phyloP scores from a whole-genome alignment of 805 yeast species.

The Ogataea ganodermae region DNA sequence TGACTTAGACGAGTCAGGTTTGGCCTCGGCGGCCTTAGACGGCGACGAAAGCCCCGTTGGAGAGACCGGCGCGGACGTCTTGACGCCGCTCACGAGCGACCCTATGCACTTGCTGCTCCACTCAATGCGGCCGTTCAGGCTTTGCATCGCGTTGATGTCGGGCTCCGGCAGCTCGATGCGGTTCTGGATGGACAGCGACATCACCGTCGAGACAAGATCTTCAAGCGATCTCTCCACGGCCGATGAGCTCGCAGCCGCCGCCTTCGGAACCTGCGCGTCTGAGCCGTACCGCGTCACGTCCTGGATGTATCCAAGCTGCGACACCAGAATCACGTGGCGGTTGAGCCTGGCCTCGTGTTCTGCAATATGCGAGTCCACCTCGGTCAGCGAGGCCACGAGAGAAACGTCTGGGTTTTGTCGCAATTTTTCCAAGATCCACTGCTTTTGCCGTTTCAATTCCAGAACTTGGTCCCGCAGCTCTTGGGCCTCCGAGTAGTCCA shows the following conservation, averaged over 20 bases:
- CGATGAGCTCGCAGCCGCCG: constrained; percentile 3
- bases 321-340: constrained; percentile 46
- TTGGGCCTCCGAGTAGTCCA: constrained; percentile 19
- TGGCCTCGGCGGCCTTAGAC: not conserved
- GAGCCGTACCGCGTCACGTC: constrained; percentile 16
- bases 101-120: constrained; percentile 35
- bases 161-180: constrained; percentile 42
- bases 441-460: constrained; percentile 13
- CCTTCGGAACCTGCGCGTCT: not conserved
- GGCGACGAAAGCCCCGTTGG: not conserved
- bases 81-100: constrained; percentile 21
- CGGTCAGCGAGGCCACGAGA: constrained; percentile 5
- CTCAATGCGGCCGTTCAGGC: constrained; percentile 27
- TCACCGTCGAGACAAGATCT: constrained; percentile 47
- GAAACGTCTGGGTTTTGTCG: not conserved
- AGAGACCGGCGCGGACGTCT: constrained; percentile 3
- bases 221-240: constrained; percentile 39
- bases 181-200: constrained; percentile 47
- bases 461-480: constrained; percentile 8
- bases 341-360: constrained; percentile 28
- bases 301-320: constrained; percentile 50
- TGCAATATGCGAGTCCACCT: constrained; percentile 13
- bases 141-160: constrained; percentile 23
- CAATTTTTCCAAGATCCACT: constrained; percentile 1
- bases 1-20: constrained; percentile 4